Percentiles rank a stretch among this genome's conserved stretches.
phyloP scores from a whole-genome alignment of 805 yeast species.

The Scheffersomyces lignosus region DNA sequence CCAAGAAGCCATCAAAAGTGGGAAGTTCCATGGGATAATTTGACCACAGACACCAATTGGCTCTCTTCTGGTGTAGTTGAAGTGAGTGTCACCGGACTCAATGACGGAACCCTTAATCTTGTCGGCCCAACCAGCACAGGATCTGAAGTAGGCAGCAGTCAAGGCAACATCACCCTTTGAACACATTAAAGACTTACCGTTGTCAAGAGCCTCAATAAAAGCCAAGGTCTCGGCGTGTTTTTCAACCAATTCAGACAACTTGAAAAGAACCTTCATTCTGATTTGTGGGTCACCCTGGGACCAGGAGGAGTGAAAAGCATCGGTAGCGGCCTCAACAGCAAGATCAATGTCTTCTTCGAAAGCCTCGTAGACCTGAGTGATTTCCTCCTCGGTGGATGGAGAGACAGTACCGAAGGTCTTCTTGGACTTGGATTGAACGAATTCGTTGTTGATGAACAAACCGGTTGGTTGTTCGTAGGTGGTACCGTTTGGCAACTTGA shows the following conservation, averaged over 20 bases:
- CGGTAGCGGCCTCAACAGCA: constrained; percentile 84
- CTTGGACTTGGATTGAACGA: constrained; percentile 57
- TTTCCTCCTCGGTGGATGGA: constrained; percentile 71
- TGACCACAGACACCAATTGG: constrained; percentile 96
- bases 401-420: constrained; percentile 61
- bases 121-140: constrained; percentile 91
- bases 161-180: constrained; percentile 76
- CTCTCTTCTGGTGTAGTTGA: constrained; percentile 80
- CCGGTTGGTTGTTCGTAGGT: constrained; percentile 82
- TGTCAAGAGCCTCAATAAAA: constrained; percentile 80
- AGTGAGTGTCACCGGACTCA: constrained; percentile 72
- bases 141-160: constrained; percentile 68
- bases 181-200: constrained; percentile 77
- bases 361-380: constrained; percentile 72
- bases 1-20: constrained; percentile 92
- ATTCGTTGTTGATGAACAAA: constrained; percentile 84
- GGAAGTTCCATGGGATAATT: constrained; percentile 97
- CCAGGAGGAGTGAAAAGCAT: constrained; percentile 74
- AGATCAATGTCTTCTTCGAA: constrained; percentile 73
- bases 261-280: constrained; percentile 62
- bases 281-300: constrained; percentile 64
- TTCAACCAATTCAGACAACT: constrained; percentile 78
- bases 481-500: constrained; percentile 71
- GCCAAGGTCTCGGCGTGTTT: constrained; percentile 70
- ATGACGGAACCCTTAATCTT: constrained; percentile 75